Conservation (phyloP, 148 eudicot species). For the Rhododendron ferrugineum region DNA sequence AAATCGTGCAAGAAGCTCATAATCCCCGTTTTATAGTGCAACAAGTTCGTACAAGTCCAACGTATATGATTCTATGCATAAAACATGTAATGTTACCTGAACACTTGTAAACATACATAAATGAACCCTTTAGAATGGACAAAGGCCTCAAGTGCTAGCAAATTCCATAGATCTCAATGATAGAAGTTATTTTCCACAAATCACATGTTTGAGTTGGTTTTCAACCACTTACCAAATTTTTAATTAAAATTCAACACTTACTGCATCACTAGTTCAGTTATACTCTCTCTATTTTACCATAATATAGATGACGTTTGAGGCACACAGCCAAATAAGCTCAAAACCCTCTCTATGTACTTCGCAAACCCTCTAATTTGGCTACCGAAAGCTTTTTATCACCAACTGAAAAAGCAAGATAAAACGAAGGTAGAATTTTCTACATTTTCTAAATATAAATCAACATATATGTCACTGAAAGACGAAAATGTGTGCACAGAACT, state of each 20-base stretch:
- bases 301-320: neutral
- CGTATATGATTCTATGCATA: too few species aligned
- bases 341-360: neutral
- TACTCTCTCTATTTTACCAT: neutral
- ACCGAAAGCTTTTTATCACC: neutral
- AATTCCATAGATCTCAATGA: neutral
- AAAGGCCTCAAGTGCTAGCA: neutral
- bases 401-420: neutral
- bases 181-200: neutral
- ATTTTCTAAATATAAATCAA: neutral
- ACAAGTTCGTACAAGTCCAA: too few species aligned
- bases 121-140: too few species aligned
- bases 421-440: neutral
- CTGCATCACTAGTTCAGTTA: neutral
- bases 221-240: neutral
- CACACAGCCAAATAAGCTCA: neutral
- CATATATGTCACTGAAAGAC: neutral
- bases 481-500: neutral
- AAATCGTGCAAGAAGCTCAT: too few species aligned
- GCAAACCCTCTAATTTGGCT: neutral
- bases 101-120: too few species aligned
- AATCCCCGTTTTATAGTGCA: too few species aligned
- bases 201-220: neutral
- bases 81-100: too few species aligned
- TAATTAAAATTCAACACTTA: neutral